These are phyloP conservation scores for Venturia carpophila DNA, from an alignment of 2,329 filamentous ascomycete genomes.

Conservation along the genomic window DNA sequence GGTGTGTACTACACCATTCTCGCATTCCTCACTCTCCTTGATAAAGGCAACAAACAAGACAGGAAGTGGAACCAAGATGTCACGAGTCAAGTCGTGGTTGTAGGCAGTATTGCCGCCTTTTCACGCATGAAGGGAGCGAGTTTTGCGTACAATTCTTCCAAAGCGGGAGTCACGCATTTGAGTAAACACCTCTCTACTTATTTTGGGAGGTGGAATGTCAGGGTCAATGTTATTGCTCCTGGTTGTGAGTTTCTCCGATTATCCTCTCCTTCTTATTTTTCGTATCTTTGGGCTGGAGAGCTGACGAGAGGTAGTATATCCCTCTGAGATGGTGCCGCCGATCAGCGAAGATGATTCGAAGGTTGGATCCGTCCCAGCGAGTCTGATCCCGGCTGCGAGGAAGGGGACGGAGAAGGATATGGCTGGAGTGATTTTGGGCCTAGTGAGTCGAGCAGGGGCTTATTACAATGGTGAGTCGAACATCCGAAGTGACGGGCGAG, in stretches of 20 bases:
- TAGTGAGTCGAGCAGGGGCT: slow-evolving; percentile 13
- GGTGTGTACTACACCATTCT: slow-evolving; percentile 34
- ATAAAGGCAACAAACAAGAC: slow-evolving; percentile 35
- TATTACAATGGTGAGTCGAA: slow-evolving; percentile 14
- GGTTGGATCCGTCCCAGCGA: slow-evolving; percentile 1
- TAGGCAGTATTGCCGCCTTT: slow-evolving; percentile 17
- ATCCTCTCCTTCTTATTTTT: not conserved
- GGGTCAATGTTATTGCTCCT: slow-evolving; percentile 42
- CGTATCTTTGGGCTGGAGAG: not conserved
- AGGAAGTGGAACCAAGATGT: slow-evolving; percentile 9
- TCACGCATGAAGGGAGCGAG: slow-evolving; percentile 33
- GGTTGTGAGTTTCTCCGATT: slow-evolving; percentile 27
- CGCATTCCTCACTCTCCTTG: slow-evolving; percentile 36
- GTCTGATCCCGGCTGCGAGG: slow-evolving; percentile 1
- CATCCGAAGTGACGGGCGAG: no score
- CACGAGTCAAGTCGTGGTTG: slow-evolving; percentile 15
- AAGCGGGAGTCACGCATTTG: slow-evolving; percentile 37
- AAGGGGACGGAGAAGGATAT: slow-evolving; percentile 14
- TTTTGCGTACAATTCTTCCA: slow-evolving; percentile 38
- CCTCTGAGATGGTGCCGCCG: slow-evolving; percentile 35
- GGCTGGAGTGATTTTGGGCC: slow-evolving; percentile 1
- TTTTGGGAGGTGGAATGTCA: slow-evolving; percentile 37
- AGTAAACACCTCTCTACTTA: slow-evolving; percentile 38
- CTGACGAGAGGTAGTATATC: slow-evolving; percentile 24
- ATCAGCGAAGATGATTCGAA: slow-evolving; percentile 11